Base-by-base conservation (phyloP, 345 rosid genomes). In the Boechera stricta region DNA sequence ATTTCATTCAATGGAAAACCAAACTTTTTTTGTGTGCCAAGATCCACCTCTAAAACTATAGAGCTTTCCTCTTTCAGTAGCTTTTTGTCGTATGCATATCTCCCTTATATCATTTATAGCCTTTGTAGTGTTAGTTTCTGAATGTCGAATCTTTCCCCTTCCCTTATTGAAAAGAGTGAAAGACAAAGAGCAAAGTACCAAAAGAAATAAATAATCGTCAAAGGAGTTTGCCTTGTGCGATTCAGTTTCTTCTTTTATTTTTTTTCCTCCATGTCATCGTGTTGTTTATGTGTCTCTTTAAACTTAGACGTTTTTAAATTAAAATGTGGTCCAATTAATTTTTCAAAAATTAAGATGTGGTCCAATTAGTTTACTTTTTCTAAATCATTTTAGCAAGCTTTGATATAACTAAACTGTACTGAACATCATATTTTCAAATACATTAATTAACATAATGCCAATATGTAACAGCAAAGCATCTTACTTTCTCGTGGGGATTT, bases 401-500 rank as follows among this genome's bases (percentile, higher is more conserved):
- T 52, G 69, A 63, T 53, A 7, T 41, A 64, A 51, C 69, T 12
- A 72, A 72, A 61, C 15, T 21, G 16, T 33, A 54, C 10, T 32
- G n/a, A 45, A 21, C 58, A 33, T 5, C 21, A 65, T 15, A 55
- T 5, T 32, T 42, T 9, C 11, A n/a, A 49, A 15, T 51, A 28
- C 36, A 39, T 39, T 39, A 52, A 64, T 35, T 13, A 64, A 24
- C 38, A 66, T 13, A 64, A 33, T 45, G 36, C 38, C 38, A 45
- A 52, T 33, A 53, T 52, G 64, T 55, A 75, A 58, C 74, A 75
- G 69, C 69, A 42, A 68, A 67, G 69, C 62, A 59, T 45, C 68
- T 59, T 29, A 49, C 79, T 67, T 67, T 59, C 36, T 29, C 73
- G 38, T 61, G 69, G 47, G 68, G 7, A 10, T 76, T 32, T 16